Evolutionary conservation across 257 asterid species (phyloP), one percentile per base, ranked within the genome.

Genomic region (Nicotiana tabacum): DNA sequence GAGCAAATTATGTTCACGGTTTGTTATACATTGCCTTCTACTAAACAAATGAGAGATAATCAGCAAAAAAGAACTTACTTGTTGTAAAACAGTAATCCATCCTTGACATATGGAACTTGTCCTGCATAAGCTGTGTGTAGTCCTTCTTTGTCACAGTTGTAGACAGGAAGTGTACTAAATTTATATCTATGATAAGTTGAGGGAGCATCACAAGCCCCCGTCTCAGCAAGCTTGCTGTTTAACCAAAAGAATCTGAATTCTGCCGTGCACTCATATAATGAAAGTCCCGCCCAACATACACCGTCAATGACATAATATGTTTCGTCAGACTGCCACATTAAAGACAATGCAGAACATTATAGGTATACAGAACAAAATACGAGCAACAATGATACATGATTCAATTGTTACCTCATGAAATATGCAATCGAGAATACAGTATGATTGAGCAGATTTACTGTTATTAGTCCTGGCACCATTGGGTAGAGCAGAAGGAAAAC

Each of bases 201-300:
- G 46, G 99, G 97, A 84, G 90, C 89, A 84, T 87, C 90, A 81
- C 90, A 89, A 56, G 94, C 97, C 78, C 94, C 97, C 0, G 90
- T 88, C 89, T 96, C 98, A 80, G 81, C 90, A 83, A 96, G 97
- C 87, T 92, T 94, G 90, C 92, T 92, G 82, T 88, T 94, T 81
- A 96, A 77, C 99, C 98, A 96, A 92, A 90, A 94, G 87, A 92
- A 89, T 89, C 98, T 88, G 90, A 95, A 96, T 83, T 94, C 99
- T 3, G 98, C 91, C 6, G 98, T 89, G 85, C 98, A 96, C 87
- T 96, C 98, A 24, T 92, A 94, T 80, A 93, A 79, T 0, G 97
- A 90, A 86, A 92, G 89, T 66, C 99, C 98, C 18, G 89, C 97
- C 98, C 98, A 96, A 87, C 99, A 90, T 85, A 96, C 93, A 94